Evolutionary conservation across 768 basidiomycete species (phyloP).

Genomic region (Antrodiella citrinella): DNA sequence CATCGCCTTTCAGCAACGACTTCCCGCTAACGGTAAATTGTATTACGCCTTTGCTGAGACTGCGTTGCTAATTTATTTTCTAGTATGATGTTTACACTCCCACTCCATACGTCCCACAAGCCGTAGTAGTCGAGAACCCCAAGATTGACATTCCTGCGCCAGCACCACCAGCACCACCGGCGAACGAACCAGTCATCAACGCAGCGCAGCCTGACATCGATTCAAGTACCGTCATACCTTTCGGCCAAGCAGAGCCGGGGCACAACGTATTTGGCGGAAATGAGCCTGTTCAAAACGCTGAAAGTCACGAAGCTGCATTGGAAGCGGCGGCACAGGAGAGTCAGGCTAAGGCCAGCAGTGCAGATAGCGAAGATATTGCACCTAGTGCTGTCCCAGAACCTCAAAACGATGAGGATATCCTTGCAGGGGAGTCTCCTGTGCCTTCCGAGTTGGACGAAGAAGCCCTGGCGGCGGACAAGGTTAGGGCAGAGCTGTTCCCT

Average conservation of each 20-base stretch:
- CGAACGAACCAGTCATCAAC: constrained; percentile 28
- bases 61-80: too few relatives aligned
- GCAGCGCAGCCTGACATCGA: constrained; percentile 10
- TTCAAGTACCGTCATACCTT: constrained; percentile 24
- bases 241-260: constrained; percentile 63
- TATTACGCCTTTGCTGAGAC: too few relatives aligned
- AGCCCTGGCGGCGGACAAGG: constrained; percentile 28
- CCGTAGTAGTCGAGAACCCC: background rate
- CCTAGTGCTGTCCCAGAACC: background rate
- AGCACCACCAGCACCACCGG: constrained; percentile 6
- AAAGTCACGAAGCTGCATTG: constrained; percentile 20
- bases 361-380: constrained; percentile 1
- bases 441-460: constrained; percentile 16
- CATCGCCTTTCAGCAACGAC: constrained; percentile 39
- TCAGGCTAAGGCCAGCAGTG: constrained; percentile 5
- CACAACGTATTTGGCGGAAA: constrained; percentile 60
- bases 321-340: constrained; percentile 5
- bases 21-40: constrained; percentile 59
- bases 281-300: constrained; percentile 40
- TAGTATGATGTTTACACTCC: constrained; percentile 36
- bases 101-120: background rate
- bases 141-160: constrained; percentile 26
- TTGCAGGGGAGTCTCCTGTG: background rate
- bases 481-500: constrained; percentile 30
- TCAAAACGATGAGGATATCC: too few relatives aligned